Evolutionary conservation across 345 rosid species (phyloP), one percentile per base, ranked within the genome.

Genomic region (Populus ilicifolia): DNA sequence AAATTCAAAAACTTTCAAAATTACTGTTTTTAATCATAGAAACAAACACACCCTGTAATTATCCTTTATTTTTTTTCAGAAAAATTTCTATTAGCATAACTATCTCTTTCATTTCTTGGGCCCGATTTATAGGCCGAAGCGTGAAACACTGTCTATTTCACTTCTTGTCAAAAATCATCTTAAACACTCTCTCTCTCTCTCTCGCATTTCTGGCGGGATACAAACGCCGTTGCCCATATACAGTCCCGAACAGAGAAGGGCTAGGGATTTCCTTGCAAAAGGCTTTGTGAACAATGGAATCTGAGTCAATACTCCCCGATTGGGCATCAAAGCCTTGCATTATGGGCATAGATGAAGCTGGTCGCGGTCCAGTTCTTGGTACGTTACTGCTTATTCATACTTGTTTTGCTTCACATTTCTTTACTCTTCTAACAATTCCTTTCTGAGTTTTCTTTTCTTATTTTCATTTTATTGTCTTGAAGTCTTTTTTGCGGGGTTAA

Each of bases 311-410:
- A 41, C 71, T 80, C 4, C 90, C 90, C 8, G 76, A 82, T 67
- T 94, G 98, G 99, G 92, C 89, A 4, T 89, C 96, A 39, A 79
- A 74, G 46, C 97, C 97, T 75, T 94, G 99, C 85, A 84, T 93
- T 48, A 93, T 93, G 90, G 99, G 99, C 48, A 94, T 94, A 84
- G 97, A 94, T 73, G 98, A 94, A 86, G 98, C 98, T 63, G 98
- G 98, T 12, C 96, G 99, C 69, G 98, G 96, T 72, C 98, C 99
- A 67, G 97, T 94, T 77, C 87, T 91, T 43, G 98, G 97, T 89
- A 59, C 8, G 1, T 3, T 20, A 27, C 11, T 43, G 1, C 63
- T 64, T 71, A 68, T 48, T 67, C 35, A 12, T 23, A 74, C 27
- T 36, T 39, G 69, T 18, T 33, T 70, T n/a, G n/a, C 36, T 16